Conservation (phyloP, 2,329 filamentous ascomycete species). For the Aspergillus terreus region DNA sequence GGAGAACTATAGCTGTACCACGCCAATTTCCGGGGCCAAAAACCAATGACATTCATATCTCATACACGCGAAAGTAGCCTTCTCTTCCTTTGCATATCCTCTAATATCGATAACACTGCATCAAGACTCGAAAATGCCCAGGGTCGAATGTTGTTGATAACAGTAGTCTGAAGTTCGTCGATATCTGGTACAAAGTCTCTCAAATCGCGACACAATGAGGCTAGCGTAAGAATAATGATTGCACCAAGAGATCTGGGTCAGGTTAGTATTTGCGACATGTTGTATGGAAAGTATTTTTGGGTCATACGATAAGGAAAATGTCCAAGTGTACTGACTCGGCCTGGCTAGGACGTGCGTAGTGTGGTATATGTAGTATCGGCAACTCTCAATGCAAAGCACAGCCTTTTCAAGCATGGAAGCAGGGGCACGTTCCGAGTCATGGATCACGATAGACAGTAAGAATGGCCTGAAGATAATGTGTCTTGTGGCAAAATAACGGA, state of each 20-base stretch:
- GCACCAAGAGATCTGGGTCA: background rate
- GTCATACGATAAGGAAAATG: background rate
- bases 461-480: background rate
- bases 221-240: background rate
- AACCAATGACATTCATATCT: background rate
- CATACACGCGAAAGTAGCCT: background rate
- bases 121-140: slow-evolving; percentile 1
- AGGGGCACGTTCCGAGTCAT: background rate
- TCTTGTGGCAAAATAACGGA: background rate
- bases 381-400: background rate
- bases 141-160: background rate
- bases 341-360: background rate
- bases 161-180: background rate
- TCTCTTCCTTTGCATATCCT: background rate
- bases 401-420: background rate
- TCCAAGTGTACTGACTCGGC: slow-evolving; percentile 2
- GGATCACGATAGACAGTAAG: background rate
- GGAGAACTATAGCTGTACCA: background rate
- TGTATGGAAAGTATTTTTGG: too few relatives aligned
- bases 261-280: background rate
- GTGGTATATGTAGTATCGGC: background rate
- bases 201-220: background rate
- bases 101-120: background rate
- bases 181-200: background rate
- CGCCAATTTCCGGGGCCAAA: background rate